Evolutionary conservation across 495 filamentous ascomycete species (phyloP).

Genomic region (Copromyces sp.): DNA sequence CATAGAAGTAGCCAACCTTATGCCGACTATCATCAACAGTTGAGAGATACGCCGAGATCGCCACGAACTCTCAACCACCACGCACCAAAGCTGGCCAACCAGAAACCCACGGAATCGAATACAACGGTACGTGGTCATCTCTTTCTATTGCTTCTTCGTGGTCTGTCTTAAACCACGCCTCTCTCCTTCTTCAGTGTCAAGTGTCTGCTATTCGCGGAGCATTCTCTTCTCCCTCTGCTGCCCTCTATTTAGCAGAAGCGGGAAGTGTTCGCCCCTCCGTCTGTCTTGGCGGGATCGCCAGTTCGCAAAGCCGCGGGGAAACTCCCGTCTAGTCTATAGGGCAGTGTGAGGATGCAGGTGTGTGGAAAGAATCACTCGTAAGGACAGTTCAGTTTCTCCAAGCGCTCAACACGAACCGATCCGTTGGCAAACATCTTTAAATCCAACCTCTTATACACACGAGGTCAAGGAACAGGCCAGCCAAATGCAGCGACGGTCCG

Average conservation of each 20-base stretch:
- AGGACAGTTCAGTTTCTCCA: not conserved
- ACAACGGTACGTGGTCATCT: not conserved
- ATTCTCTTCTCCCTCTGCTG: not conserved
- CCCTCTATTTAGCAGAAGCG: not conserved
- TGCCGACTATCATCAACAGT: not conserved
- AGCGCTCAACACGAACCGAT: not conserved
- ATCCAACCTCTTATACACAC: not conserved
- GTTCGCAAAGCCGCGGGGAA: not conserved
- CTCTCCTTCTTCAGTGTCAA: not conserved
- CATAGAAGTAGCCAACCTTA: not conserved
- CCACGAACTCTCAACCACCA: not conserved
- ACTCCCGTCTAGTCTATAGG: not conserved
- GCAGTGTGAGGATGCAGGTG: not conserved
- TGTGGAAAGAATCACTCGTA: not conserved
- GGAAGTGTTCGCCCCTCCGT: not conserved
- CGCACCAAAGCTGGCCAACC: not conserved
- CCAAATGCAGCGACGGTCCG: not conserved
- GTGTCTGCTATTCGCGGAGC: not conserved
- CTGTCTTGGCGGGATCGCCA: not conserved
- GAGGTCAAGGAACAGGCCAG: not conserved
- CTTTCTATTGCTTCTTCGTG: not conserved
- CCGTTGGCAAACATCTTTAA: not conserved
- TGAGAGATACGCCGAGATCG: not conserved
- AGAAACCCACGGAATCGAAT: not conserved
- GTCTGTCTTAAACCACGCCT: not conserved